Percentiles rank a stretch among this genome's conserved stretches.
These are phyloP conservation scores for Erysiphe neolycopersici DNA, from an alignment of 2,329 filamentous ascomycete genomes.

Conservation along the genomic window DNA sequence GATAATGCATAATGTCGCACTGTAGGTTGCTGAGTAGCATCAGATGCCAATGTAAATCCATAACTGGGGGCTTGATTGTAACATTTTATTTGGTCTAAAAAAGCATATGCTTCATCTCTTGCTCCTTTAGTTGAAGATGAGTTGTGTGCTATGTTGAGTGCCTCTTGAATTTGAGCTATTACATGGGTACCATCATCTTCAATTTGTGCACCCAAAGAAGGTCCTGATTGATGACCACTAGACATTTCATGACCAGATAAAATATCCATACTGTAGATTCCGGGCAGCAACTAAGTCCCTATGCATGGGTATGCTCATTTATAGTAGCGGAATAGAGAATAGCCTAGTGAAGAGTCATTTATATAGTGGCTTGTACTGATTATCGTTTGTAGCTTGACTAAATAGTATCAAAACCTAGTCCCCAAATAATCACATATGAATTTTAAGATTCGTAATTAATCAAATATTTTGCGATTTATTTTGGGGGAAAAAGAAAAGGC, in stretches of 20 bases:
- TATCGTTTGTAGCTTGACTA: too few species aligned
- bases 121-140: slow-evolving; percentile 55
- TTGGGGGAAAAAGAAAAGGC: too few species aligned
- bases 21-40: slow-evolving; percentile 47
- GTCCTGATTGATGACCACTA: not conserved
- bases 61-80: slow-evolving; percentile 56
- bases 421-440: too few species aligned
- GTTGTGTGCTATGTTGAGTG: slow-evolving; percentile 68
- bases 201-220: slow-evolving; percentile 6
- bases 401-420: too few species aligned
- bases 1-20: slow-evolving; percentile 88
- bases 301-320: too few species aligned
- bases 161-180: slow-evolving; percentile 49
- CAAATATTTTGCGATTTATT: too few species aligned
- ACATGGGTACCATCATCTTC: slow-evolving; percentile 19
- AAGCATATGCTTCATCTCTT: slow-evolving; percentile 58
- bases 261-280: slow-evolving; percentile 6
- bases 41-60: slow-evolving; percentile 58
- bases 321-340: too few species aligned
- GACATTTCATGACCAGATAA: not conserved
- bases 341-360: too few species aligned
- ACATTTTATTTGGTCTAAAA: slow-evolving; percentile 65
- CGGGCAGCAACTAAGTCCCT: too few species aligned
- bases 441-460: too few species aligned
- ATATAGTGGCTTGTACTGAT: too few species aligned